These are phyloP conservation scores for Oryza punctata DNA, from an alignment of 176 grass and related monocot species.

Conservation along the genomic window DNA sequence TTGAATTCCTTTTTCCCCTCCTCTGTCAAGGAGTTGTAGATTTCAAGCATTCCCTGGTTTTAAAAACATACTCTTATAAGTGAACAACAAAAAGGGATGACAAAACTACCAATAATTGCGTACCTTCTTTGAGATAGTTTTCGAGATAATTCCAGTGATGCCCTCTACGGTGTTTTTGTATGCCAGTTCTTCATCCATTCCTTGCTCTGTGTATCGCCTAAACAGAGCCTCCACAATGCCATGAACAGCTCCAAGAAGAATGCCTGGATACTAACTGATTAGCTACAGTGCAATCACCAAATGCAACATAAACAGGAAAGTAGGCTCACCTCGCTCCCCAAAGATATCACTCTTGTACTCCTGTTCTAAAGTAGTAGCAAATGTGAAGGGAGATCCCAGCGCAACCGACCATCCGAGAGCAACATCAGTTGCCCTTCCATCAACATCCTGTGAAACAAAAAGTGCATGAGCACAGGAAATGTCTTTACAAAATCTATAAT, in stretches of 20 bases:
- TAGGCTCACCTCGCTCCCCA: slow-evolving; percentile 65
- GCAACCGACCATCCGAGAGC: slow-evolving; percentile 87
- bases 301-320: background rate
- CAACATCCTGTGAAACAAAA: slow-evolving; percentile 64
- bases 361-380: slow-evolving; percentile 71
- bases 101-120: background rate
- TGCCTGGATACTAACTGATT: slow-evolving; percentile 41
- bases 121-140: slow-evolving; percentile 79
- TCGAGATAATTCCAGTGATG: slow-evolving; percentile 81
- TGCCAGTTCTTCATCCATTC: slow-evolving; percentile 67
- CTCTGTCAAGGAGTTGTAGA: slow-evolving; percentile 65
- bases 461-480: background rate
- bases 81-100: background rate
- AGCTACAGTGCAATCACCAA: background rate
- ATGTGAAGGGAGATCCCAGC: slow-evolving; percentile 80
- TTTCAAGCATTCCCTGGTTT: slow-evolving; percentile 67
- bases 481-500: background rate
- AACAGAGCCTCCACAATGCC: slow-evolving; percentile 78
- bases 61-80: background rate
- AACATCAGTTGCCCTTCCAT: slow-evolving; percentile 86
- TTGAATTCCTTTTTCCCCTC: slow-evolving; percentile 75
- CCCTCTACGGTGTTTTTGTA: slow-evolving; percentile 79
- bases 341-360: slow-evolving; percentile 90
- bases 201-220: slow-evolving; percentile 78
- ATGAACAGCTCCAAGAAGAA: slow-evolving; percentile 73